A percentile compares a stretch with the other conserved stretches of the same genome.
These are phyloP conservation scores for Paraglomus brasilianum DNA, from an alignment of 192 early-diverging fungal species.

Conservation along the genomic window DNA sequence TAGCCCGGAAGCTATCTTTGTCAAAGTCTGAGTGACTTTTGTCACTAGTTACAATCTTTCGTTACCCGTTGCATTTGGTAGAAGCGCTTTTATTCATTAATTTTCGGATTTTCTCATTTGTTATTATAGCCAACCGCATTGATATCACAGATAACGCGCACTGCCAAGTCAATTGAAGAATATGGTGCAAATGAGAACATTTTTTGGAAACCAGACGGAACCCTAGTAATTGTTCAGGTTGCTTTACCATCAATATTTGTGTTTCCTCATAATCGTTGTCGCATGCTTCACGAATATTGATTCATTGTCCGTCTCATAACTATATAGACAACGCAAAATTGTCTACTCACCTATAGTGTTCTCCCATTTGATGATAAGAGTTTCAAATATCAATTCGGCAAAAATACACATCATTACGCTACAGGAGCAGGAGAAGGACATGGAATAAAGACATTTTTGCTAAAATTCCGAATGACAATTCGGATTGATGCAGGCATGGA, in stretches of 20 bases:
- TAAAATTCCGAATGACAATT: constrained; percentile 72
- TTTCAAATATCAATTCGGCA: constrained; percentile 58
- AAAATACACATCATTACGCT: constrained; percentile 57
- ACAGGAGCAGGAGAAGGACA: constrained; percentile 69
- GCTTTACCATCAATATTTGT: constrained; percentile 21
- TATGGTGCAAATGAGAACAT: constrained; percentile 72
- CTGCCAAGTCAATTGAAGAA: constrained; percentile 61
- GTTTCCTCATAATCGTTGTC: background rate
- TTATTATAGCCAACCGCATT: constrained; percentile 59
- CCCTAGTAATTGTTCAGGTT: constrained; percentile 65
- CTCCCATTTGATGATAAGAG: constrained; percentile 49
- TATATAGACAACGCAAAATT: constrained; percentile 62
- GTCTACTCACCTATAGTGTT: constrained; percentile 70
- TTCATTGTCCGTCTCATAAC: background rate
- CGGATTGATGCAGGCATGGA: constrained; percentile 71
- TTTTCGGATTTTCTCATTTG: constrained; percentile 2
- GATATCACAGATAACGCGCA: constrained; percentile 61
- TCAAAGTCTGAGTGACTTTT: background rate
- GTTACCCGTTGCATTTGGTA: background rate
- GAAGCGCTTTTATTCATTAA: background rate
- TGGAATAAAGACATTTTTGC: constrained; percentile 52
- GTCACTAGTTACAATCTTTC: background rate
- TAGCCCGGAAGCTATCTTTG: background rate
- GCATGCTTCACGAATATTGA: background rate
- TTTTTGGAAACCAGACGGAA: constrained; percentile 73